phyloP scores from a whole-genome alignment of 352 stramenopile genomes.

The Globisporangium rhizosaccharum region DNA sequence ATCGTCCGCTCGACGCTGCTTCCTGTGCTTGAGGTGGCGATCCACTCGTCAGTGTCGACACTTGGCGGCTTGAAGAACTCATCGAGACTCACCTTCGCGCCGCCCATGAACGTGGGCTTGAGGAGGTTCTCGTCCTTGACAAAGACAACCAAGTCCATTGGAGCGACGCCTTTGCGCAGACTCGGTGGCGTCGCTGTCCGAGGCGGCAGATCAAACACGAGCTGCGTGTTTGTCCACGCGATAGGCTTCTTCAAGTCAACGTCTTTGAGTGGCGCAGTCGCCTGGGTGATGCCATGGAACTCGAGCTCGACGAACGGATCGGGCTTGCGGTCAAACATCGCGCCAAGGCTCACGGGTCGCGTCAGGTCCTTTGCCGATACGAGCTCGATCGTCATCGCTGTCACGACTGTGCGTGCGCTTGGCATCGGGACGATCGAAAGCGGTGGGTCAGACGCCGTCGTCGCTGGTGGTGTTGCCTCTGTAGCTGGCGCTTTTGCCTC shows the following conservation, averaged over 20 bases:
- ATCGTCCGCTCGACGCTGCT: conserved; percentile 14
- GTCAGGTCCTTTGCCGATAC: conserved; percentile 21
- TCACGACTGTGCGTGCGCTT: conserved; percentile 3
- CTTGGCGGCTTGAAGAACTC: conserved; percentile 20
- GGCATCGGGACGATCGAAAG: background rate
- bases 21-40: background rate
- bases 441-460: background rate
- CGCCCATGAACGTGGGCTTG: conserved; percentile 40
- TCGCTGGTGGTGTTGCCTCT: background rate
- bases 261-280: conserved; percentile 22
- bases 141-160: conserved; percentile 24
- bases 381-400: conserved; percentile 23
- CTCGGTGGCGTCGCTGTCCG: background rate
- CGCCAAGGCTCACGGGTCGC: conserved; percentile 25
- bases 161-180: conserved; percentile 13
- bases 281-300: conserved; percentile 20
- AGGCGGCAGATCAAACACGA: conserved; percentile 22
- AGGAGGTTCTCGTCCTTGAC: conserved; percentile 39
- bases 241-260: conserved; percentile 34
- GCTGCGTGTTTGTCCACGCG: conserved; percentile 14
- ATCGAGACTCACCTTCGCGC: conserved; percentile 22
- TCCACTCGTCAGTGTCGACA: background rate
- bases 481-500: background rate
- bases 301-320: conserved; percentile 31
- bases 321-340: conserved; percentile 33